Base-by-base conservation (phyloP, 2,329 filamentous ascomycete species). In the Stagonosporopsis chrysanthemi region DNA sequence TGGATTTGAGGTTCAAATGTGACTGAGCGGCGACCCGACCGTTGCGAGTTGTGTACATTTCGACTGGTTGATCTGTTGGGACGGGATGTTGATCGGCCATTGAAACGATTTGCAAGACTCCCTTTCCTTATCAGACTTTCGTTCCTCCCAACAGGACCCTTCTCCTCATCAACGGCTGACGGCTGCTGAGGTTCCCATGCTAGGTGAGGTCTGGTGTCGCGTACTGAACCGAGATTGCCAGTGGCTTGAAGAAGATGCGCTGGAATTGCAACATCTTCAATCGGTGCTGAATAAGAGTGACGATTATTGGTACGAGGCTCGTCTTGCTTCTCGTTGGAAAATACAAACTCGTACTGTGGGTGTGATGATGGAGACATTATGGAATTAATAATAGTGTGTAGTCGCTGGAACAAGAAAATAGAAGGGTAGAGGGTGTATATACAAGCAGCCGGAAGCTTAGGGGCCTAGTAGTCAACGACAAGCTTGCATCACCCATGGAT, bases 221-320 rank as follows among this genome's bases (percentile, higher is more conserved):
- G 61, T 36, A 60, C 52, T 2, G 66, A 66, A 28, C 58, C 60
- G 41, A 61, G 52, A 26, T 61, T 61, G 6, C 52, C 58, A 35
- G 60, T 60, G 15, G 61, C 52, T 49, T 62, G 66, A 23, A 68
- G 52, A 19, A 68, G 66, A 44, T 68, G 64, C 15, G 60, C 63
- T 35, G 66, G 64, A 45, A 68, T 64, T 24, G 62, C 53, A 42
- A 67, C 65, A 59, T 67, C 60, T 43, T 65, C 50, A 14, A 54
- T 14, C n/a, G 46, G 31, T 29, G 39, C 54, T 40, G 54, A 57
- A 40, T 48, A 52, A 15, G 54, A 57, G 35, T 57, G 54, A 22
- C 48, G 48, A 41, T 57, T 48, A 23, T 35, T 29, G 17, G 56
- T 22, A 23, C 9, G 12, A 50, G 36, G 31, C 42, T 53, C 40